Evolutionary conservation across 257 asterid genomes (phyloP).

Genomic region (Catharanthus roseus): DNA sequence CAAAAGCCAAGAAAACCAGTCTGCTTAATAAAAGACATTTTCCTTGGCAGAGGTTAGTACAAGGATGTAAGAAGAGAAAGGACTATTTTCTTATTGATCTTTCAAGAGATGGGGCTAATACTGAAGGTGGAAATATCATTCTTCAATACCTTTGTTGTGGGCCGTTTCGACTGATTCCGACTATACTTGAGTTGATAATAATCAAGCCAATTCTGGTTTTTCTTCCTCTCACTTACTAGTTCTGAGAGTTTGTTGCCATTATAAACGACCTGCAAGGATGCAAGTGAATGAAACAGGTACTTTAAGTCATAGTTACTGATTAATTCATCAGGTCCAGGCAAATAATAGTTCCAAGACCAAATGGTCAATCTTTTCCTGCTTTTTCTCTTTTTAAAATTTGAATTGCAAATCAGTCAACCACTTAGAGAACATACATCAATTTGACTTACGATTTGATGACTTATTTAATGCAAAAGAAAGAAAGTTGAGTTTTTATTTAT

Average conservation of each 20-base stretch:
- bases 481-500: neutral
- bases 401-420: neutral
- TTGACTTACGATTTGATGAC: neutral
- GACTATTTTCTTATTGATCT: neutral
- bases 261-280: conserved; percentile 58
- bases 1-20: conserved; percentile 80
- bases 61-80: conserved; percentile 9
- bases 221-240: conserved; percentile 62
- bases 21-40: conserved; percentile 42
- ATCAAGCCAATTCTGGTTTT: conserved; percentile 83
- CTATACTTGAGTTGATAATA: conserved; percentile 70
- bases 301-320: neutral
- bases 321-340: neutral
- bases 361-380: no score
- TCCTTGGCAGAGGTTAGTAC: conserved; percentile 20
- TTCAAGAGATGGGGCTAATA: neutral
- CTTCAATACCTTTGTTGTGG: conserved; percentile 52
- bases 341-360: neutral
- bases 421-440: neutral
- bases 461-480: neutral
- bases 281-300: neutral
- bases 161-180: conserved; percentile 57
- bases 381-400: neutral
- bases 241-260: conserved; percentile 79
- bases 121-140: neutral